Percentiles rank a stretch among this genome's conserved stretches.
These are phyloP conservation scores for Artemisia annua DNA, from an alignment of 129 eudicot species.

Conservation along the genomic window DNA sequence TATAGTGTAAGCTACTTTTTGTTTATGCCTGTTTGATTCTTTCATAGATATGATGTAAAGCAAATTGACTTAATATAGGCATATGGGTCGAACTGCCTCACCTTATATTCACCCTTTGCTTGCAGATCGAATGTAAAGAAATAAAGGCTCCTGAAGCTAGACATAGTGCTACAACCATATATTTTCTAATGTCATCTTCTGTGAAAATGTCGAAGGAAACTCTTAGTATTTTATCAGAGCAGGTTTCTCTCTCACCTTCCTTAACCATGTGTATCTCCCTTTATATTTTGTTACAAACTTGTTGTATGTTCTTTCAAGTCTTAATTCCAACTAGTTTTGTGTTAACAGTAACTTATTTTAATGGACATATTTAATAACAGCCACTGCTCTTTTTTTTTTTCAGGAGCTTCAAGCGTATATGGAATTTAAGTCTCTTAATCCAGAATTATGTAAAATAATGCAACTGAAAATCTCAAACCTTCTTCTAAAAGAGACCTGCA, in stretches of 20 bases:
- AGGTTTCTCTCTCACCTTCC: constrained; percentile 45
- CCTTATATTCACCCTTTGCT: constrained; percentile 22
- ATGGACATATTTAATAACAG: constrained; percentile 9
- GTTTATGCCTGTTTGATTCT: background rate
- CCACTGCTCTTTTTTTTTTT: constrained; percentile 26
- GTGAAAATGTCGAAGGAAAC: constrained; percentile 43
- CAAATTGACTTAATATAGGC: background rate
- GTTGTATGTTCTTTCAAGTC: background rate
- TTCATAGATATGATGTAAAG: background rate
- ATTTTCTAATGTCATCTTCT: constrained; percentile 51
- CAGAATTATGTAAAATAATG: constrained; percentile 57
- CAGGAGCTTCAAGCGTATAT: constrained; percentile 81
- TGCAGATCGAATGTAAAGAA: constrained; percentile 59
- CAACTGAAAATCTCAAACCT: constrained; percentile 44
- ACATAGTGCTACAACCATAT: constrained; percentile 41
- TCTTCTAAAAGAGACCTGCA: constrained; percentile 61
- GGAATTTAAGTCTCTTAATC: constrained; percentile 50
- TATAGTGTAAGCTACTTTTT: background rate
- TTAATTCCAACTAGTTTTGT: background rate
- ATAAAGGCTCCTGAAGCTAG: constrained; percentile 33
- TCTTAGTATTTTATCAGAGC: constrained; percentile 64
- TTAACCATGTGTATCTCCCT: background rate
- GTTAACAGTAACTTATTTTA: background rate
- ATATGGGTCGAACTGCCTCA: background rate
- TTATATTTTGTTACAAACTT: background rate